Evolutionary conservation across 2,329 filamentous ascomycete species (phyloP), one percentile per base, ranked within the genome.

Genomic region (Penicillium vulpinum): DNA sequence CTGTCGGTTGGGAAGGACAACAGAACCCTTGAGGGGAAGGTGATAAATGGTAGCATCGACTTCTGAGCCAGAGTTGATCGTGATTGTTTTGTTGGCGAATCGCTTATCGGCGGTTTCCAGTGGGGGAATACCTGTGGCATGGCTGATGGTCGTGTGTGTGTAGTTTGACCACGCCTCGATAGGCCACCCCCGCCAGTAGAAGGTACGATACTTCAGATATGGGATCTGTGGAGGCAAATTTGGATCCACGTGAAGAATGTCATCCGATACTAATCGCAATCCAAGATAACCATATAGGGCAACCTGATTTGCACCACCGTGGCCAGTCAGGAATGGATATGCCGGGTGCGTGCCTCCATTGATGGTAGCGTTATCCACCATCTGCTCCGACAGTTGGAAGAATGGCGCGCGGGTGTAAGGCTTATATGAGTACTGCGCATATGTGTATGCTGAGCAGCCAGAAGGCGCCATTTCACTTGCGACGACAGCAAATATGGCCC

Each of bases 311-410:
- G 86, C 83, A 51, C 88, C 88, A 21, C 88, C 88, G 66, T 88
- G 84, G 4, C 88, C 88, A 0, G 88, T 90, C 24, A 90, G 73
- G 75, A 90, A 90, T 0, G 88, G 87, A 64, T 83, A 90, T 0
- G 87, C 87, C 0, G 88, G 86, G 58, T 89, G 85, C 0, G 85
- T 86, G 33, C 85, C 85, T 18, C 87, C 87, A 54, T 89, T 90
- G 1, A 75, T 69, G 16, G 75, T 75, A 56, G 78, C 80, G 60
- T 87, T 78, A 64, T 90, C 88, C 21, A 84, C 70, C 45, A 87
- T 75, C 68, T 90, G 87, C 64, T 90, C 88, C 0, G 86, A 89
- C 70, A 88, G 86, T 62, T 89, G 86, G 71, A 84, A 89, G 80
- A 85, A 90, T 0, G 88, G 88, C 0, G 81, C 84, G 16, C 88